A percentile compares a stretch with the other conserved stretches of the same genome.
Evolutionary conservation across 257 asterid genomes (phyloP).

Genomic region (Apocynum venetum): DNA sequence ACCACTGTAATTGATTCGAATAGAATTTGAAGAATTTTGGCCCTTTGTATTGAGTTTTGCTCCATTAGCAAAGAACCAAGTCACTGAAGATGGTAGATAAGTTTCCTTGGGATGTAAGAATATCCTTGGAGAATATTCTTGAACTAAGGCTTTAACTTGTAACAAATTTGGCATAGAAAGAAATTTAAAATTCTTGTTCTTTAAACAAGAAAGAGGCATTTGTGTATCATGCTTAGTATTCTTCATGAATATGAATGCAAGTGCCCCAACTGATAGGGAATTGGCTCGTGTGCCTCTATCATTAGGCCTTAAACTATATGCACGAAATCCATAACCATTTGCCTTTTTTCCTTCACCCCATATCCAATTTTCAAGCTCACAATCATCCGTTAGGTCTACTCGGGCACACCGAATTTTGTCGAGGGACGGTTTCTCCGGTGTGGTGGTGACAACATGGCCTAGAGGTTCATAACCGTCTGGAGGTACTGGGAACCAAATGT

Average conservation of each 20-base stretch:
- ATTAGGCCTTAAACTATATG: not conserved
- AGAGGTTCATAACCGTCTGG: constrained; percentile 9
- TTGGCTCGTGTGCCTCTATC: constrained; percentile 17
- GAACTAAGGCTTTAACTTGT: constrained; percentile 30
- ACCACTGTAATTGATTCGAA: constrained; percentile 19
- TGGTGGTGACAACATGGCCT: constrained; percentile 10
- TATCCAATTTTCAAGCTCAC: not conserved
- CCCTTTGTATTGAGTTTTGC: constrained; percentile 23
- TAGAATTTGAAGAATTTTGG: constrained; percentile 18
- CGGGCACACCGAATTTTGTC: constrained; percentile 11
- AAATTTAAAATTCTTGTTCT: constrained; percentile 15
- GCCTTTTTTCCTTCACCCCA: constrained; percentile 1
- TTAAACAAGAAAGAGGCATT: constrained; percentile 21
- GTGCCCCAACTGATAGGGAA: constrained; percentile 26
- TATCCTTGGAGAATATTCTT: constrained; percentile 31
- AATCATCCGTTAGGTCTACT: not conserved
- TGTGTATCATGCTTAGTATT: not conserved
- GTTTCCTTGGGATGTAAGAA: constrained; percentile 29
- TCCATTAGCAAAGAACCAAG: constrained; percentile 34
- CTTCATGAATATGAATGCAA: constrained; percentile 8
- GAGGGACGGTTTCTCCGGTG: constrained; percentile 10
- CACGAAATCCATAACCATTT: not conserved
- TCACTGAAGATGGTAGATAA: constrained; percentile 31
- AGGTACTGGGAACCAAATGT: constrained; percentile 9
- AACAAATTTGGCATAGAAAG: constrained; percentile 27